Evolutionary conservation across 2,329 filamentous ascomycete species (phyloP).

Genomic region (Rhynchosporium agropyri): DNA sequence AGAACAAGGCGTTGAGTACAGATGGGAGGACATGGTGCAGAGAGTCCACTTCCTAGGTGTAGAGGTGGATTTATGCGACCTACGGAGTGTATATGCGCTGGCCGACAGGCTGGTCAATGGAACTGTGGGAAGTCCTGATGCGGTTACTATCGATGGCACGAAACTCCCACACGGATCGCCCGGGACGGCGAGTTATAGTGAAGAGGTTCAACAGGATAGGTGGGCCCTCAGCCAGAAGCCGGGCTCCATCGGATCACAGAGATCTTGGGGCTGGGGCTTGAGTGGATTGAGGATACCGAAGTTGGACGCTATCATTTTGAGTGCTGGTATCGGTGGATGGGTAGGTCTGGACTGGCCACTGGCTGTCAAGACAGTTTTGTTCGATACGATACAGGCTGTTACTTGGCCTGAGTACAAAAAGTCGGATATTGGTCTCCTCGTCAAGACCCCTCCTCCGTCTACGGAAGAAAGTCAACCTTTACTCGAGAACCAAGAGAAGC

Average conservation of each 20-base stretch:
- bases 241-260: constrained; percentile 53
- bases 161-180: constrained; percentile 41
- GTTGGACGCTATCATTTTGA: constrained; percentile 79
- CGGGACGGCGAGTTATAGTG: constrained; percentile 38
- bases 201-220: constrained; percentile 36
- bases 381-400: constrained; percentile 65
- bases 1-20: constrained; percentile 54
- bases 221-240: constrained; percentile 52
- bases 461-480: constrained; percentile 38
- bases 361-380: constrained; percentile 56
- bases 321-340: constrained; percentile 90
- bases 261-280: constrained; percentile 43
- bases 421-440: constrained; percentile 54
- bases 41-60: constrained; percentile 62
- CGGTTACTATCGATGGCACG: constrained; percentile 39
- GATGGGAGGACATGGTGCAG: constrained; percentile 48
- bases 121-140: constrained; percentile 41
- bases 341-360: constrained; percentile 70
- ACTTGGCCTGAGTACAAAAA: constrained; percentile 82
- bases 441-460: constrained; percentile 41
- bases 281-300: constrained; percentile 60
- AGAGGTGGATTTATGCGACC: constrained; percentile 62
- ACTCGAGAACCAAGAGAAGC: constrained; percentile 25
- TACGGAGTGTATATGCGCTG: constrained; percentile 50
- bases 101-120: constrained; percentile 41